These are phyloP conservation scores for Conidiobolus incongruus DNA, from an alignment of 371 early-diverging fungal genomes.

Conservation along the genomic window DNA sequence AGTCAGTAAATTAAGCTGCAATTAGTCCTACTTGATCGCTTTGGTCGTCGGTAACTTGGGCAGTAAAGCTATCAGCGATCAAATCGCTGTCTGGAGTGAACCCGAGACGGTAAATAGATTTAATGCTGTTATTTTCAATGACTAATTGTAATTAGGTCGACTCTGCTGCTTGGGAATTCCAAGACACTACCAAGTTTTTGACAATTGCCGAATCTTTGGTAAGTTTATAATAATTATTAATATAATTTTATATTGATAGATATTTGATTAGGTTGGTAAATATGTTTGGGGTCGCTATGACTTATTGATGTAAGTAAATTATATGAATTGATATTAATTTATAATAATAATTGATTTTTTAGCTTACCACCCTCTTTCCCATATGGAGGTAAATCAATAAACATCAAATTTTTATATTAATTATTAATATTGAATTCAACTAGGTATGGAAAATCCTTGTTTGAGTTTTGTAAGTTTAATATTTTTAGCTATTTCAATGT, in stretches of 20 bases:
- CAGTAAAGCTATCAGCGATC: conserved; percentile 61
- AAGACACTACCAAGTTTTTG: conserved; percentile 74
- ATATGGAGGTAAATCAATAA: conserved; percentile 50
- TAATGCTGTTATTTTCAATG: too few species aligned
- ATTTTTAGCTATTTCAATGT: too few species aligned
- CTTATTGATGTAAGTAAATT: conserved; percentile 49
- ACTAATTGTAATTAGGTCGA: too few species aligned
- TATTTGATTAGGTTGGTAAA: conserved; percentile 13
- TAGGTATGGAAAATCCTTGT: conserved; percentile 92
- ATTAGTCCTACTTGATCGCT: conserved; percentile 71
- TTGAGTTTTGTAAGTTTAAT: conserved; percentile 50
- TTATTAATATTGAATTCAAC: too few species aligned
- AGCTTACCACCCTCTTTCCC: conserved; percentile 49
- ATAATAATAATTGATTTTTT: conserved; percentile 7
- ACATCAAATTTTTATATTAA: too few species aligned
- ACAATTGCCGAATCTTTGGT: conserved; percentile 59
- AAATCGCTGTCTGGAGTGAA: conserved; percentile 88
- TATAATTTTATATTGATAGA: not conserved
- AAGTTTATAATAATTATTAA: too few species aligned
- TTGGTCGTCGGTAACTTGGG: conserved; percentile 75
- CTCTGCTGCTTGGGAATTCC: conserved; percentile 83
- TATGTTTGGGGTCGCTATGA: conserved; percentile 96
- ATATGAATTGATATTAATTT: too few species aligned
- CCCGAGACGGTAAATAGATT: conserved; percentile 40
- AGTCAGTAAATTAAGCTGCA: too few species aligned